Percentiles rank a stretch among this genome's conserved stretches.
These are phyloP conservation scores for Oryza australiensis DNA, from an alignment of 176 grass and related monocot genomes.

Conservation along the genomic window DNA sequence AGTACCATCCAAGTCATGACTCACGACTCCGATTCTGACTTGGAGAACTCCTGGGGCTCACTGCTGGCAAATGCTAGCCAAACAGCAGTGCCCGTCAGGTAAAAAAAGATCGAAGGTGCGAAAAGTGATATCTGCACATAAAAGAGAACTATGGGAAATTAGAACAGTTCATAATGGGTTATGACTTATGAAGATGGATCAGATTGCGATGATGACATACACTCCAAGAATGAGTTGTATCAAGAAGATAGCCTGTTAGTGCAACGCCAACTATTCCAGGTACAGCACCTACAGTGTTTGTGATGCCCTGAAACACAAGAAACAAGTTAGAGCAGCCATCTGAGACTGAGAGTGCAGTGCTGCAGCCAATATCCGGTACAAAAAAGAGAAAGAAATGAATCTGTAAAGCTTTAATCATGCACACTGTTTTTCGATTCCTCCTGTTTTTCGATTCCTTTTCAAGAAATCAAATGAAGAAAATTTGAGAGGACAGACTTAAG, in stretches of 20 bases:
- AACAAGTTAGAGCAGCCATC: constrained; percentile 10
- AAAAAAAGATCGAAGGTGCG: constrained; percentile 93
- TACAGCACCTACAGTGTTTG: constrained; percentile 86
- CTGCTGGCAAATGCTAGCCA: constrained; percentile 91
- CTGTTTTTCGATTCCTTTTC: not conserved
- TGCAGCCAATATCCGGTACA: not conserved
- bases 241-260: constrained; percentile 87
- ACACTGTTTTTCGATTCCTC: constrained; percentile 3
- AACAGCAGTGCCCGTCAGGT: constrained; percentile 80
- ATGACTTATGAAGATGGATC: not conserved
- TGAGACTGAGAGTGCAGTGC: not conserved
- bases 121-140: constrained; percentile 84
- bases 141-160: not conserved
- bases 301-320: constrained; percentile 70
- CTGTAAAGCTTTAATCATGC: constrained; percentile 6
- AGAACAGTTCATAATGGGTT: not conserved
- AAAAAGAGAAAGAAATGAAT: not conserved
- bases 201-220: constrained; percentile 47
- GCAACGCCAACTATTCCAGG: constrained; percentile 84
- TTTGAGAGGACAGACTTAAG: not conserved
- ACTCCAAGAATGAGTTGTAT: constrained; percentile 95
- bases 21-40: constrained; percentile 21
- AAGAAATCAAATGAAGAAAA: constrained; percentile 5
- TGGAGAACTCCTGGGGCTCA: constrained; percentile 70
- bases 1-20: not conserved